phyloP scores from a whole-genome alignment of 371 early-diverging fungal species.

The Rhizopus microsporus region DNA sequence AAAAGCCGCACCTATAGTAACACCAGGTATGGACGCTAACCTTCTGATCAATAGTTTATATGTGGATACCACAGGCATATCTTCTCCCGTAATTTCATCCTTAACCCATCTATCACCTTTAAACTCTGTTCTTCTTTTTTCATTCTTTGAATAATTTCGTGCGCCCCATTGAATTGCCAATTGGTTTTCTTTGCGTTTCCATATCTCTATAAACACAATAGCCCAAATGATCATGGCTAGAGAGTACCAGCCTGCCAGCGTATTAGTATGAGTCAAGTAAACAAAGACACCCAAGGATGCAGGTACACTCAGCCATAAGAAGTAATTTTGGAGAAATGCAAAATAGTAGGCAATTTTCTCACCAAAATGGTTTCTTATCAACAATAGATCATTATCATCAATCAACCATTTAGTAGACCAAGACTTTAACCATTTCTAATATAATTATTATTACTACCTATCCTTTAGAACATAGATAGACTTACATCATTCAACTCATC shows the following conservation, averaged over 20 bases:
- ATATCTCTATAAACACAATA: constrained; percentile 72
- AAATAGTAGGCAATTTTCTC: constrained; percentile 90
- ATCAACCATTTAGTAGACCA: constrained; percentile 84
- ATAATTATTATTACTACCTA: neutral
- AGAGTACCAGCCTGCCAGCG: constrained; percentile 67
- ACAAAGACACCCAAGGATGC: constrained; percentile 65
- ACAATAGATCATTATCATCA: constrained; percentile 61
- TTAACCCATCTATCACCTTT: constrained; percentile 55
- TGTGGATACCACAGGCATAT: constrained; percentile 64
- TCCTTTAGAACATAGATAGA: neutral
- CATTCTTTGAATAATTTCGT: constrained; percentile 62
- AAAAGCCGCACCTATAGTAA: constrained; percentile 60
- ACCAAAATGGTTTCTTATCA: constrained; percentile 81
- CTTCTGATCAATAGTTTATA: constrained; percentile 73
- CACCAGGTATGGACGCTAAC: constrained; percentile 60
- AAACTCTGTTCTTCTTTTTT: constrained; percentile 68
- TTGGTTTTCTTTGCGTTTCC: constrained; percentile 76
- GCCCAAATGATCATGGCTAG: constrained; percentile 73
- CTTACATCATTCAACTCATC: constrained; percentile 69
- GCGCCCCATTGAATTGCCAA: constrained; percentile 81
- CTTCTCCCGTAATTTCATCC: constrained; percentile 79
- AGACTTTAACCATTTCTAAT: constrained; percentile 70
- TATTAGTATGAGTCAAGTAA: constrained; percentile 50
- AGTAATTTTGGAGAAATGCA: constrained; percentile 87
- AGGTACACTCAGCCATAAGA: constrained; percentile 71